phyloP scores from a whole-genome alignment of 2,329 filamentous ascomycete species.

The Zymoseptoria ardabiliae region DNA sequence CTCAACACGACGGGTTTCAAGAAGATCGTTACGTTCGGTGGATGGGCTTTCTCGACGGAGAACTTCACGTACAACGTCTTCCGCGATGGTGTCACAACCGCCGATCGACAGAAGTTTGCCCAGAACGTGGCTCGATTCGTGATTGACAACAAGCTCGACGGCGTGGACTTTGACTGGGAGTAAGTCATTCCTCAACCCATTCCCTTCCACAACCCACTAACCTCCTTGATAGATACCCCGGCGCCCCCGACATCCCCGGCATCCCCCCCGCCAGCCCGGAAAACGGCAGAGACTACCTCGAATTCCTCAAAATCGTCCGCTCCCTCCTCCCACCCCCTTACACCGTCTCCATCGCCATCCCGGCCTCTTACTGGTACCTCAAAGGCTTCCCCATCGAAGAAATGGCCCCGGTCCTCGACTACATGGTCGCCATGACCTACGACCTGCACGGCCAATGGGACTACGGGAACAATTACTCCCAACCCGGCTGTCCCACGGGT shows the following conservation, averaged over 20 bases:
- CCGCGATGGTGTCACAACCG: slow-evolving; percentile 29
- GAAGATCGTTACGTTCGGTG: slow-evolving; percentile 40
- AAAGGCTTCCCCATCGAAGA: slow-evolving; percentile 22
- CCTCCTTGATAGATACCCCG: slow-evolving; percentile 1
- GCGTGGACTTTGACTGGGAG: slow-evolving; percentile 39
- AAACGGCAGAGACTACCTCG: slow-evolving; percentile 6
- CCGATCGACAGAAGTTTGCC: slow-evolving; percentile 51
- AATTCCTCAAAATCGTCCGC: slow-evolving; percentile 10
- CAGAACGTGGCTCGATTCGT: slow-evolving; percentile 58
- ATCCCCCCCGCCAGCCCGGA: slow-evolving; percentile 4
- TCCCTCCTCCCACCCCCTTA: slow-evolving; percentile 7
- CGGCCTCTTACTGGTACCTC: slow-evolving; percentile 28
- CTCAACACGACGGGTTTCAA: slow-evolving; percentile 27
- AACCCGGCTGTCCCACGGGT: slow-evolving; percentile 25
- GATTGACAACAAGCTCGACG: slow-evolving; percentile 63
- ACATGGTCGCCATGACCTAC: slow-evolving; percentile 31
- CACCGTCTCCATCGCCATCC: slow-evolving; percentile 23
- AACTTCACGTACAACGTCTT: slow-evolving; percentile 30
- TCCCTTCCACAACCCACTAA: not conserved
- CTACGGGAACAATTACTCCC: slow-evolving; percentile 26
- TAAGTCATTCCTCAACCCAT: not conserved
- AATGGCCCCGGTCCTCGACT: slow-evolving; percentile 21
- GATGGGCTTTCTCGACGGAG: slow-evolving; percentile 39
- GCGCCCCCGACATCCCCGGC: slow-evolving; percentile 4
- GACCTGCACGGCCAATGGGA: slow-evolving; percentile 34